A percentile compares a stretch with the other conserved stretches of the same genome.
Conservation (phyloP, 2,329 filamentous ascomycete genomes). For the Aspergillus ochraceoroseus region DNA sequence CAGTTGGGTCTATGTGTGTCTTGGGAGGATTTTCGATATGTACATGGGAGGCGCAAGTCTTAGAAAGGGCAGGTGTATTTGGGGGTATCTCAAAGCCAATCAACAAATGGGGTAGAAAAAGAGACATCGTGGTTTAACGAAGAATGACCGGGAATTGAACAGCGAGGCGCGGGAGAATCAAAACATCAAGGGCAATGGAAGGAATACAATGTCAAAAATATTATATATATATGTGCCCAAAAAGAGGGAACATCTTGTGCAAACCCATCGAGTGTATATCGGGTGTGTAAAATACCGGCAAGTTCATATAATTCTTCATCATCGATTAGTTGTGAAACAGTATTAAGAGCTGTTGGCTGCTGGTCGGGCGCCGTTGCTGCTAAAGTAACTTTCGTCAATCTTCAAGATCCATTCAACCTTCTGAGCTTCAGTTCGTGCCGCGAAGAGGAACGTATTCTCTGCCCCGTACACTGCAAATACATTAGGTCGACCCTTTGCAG, state of each 20-base stretch:
- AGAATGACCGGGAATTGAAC: too few relatives aligned
- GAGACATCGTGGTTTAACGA: too few relatives aligned
- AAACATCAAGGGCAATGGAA: not conserved
- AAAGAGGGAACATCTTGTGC: constrained; percentile 8
- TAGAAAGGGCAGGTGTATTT: constrained; percentile 33
- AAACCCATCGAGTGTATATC: constrained; percentile 9
- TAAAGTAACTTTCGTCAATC: constrained; percentile 76
- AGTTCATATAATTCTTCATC: constrained; percentile 5
- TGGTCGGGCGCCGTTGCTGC: constrained; percentile 29
- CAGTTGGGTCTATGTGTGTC: constrained; percentile 27
- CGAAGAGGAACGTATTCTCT: constrained; percentile 93
- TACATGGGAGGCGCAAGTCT: constrained; percentile 31
- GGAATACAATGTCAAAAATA: constrained; percentile 3
- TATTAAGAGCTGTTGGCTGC: constrained; percentile 25
- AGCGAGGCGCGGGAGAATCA: too few relatives aligned
- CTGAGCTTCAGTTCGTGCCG: constrained; percentile 79
- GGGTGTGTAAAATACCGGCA: constrained; percentile 8
- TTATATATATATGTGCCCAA: not conserved
- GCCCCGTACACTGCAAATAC: constrained; percentile 94
- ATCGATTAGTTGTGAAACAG: constrained; percentile 6
- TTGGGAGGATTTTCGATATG: constrained; percentile 24
- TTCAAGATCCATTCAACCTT: constrained; percentile 97
- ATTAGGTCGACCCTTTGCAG: constrained; percentile 52
- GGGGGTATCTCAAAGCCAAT: constrained; percentile 39
- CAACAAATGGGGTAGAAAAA: constrained; percentile 13